A percentile compares a stretch with the other conserved stretches of the same genome.
These are phyloP conservation scores for Striga asiatica DNA, from an alignment of 257 asterid genomes.

Conservation along the genomic window DNA sequence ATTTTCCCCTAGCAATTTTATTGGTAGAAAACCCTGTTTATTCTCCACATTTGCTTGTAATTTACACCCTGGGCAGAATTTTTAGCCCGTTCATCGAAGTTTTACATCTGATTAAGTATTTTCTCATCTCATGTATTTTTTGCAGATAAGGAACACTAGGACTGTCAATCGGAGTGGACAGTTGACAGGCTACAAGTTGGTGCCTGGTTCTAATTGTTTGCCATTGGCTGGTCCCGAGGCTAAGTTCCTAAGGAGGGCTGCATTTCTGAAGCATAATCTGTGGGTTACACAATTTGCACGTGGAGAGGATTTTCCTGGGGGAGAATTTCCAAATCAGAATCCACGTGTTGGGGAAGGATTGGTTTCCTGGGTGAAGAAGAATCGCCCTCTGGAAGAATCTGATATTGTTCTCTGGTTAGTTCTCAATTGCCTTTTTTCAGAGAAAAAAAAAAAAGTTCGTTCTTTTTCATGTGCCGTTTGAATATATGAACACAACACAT, in stretches of 20 bases:
- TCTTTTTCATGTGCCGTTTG: neutral
- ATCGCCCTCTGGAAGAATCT: constrained; percentile 76
- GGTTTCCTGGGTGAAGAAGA: constrained; percentile 86
- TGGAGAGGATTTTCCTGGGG: constrained; percentile 95
- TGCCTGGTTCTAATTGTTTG: constrained; percentile 83
- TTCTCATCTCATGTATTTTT: neutral
- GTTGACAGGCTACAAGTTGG: constrained; percentile 82
- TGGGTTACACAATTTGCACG: constrained; percentile 91
- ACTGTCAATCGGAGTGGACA: constrained; percentile 82
- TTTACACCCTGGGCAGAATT: neutral
- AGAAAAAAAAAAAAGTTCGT: neutral
- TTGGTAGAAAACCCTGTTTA: too few relatives aligned
- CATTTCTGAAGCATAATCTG: constrained; percentile 81
- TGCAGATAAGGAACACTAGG: constrained; percentile 85
- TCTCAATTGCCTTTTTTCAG: neutral
- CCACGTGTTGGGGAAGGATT: constrained; percentile 95
- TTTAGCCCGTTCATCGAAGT: neutral
- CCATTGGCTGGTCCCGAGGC: constrained; percentile 95
- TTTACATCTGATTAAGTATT: neutral
- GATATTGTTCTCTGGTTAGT: constrained; percentile 88
- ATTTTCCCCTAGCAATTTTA: neutral
- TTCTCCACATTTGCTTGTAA: too few relatives aligned
- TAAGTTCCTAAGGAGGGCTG: constrained; percentile 86
- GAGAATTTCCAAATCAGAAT: constrained; percentile 96
- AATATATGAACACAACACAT: neutral